Percentiles rank a stretch among this genome's conserved stretches.
Conservation (phyloP, 73 alveolate genomes). For the Paramecium octaurelia region DNA sequence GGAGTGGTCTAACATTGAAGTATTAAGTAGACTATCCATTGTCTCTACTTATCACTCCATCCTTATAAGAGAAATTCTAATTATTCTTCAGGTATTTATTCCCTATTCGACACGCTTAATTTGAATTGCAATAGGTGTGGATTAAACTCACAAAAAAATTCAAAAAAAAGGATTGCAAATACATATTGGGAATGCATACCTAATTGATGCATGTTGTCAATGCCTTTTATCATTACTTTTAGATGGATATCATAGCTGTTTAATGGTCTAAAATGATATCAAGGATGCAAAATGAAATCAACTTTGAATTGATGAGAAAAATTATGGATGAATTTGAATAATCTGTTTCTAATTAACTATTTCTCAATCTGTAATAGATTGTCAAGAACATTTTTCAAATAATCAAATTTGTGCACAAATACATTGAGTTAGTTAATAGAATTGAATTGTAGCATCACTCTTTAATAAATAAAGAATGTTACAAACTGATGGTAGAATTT, state of each 20-base stretch:
- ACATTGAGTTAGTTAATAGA: not conserved
- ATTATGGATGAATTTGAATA: constrained; percentile 17
- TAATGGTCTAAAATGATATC: constrained; percentile 27
- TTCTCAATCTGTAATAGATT: not conserved
- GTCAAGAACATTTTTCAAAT: not conserved
- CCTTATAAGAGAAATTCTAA: constrained; percentile 1
- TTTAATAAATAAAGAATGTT: constrained; percentile 2
- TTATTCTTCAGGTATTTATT: constrained; percentile 35
- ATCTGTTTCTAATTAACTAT: constrained; percentile 11
- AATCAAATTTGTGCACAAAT: constrained; percentile 3
- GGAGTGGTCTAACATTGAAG: constrained; percentile 35
- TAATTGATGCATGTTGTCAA: constrained; percentile 12
- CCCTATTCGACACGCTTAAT: constrained; percentile 35
- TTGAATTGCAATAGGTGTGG: constrained; percentile 35
- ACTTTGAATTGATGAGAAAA: constrained; percentile 37
- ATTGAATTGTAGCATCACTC: not conserved
- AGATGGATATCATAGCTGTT: constrained; percentile 7
- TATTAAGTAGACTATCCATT: constrained; percentile 40
- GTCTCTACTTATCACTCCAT: constrained; percentile 2
- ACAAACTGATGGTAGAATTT: not conserved
- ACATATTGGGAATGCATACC: not conserved
- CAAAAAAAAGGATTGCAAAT: not conserved
- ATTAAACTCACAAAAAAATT: not conserved
- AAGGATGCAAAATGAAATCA: not conserved
- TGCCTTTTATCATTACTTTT: constrained; percentile 26